Base-by-base conservation (phyloP, 2,329 filamentous ascomycete genomes). In the Stylonectria norvegica region DNA sequence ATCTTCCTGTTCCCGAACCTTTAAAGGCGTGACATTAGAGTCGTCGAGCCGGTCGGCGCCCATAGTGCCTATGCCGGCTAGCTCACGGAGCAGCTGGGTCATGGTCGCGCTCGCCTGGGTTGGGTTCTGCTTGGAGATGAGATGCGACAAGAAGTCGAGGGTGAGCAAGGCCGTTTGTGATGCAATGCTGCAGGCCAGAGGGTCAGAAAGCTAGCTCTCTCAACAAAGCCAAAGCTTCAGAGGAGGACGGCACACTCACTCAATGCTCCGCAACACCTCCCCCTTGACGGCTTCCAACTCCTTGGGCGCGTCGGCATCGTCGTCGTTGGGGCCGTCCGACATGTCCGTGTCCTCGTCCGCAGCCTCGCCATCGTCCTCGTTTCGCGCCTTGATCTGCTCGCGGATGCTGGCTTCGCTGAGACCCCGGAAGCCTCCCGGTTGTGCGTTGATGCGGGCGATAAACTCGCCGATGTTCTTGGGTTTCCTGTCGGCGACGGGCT, bases 121-220 rank as follows among this genome's bases (percentile, higher is more conserved):
- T 1, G 87, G 85, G n/a, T 73, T 73, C 58, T 93, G 79, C 61
- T 89, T 90, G n/a, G 87, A 88, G 12, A 93, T 72, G 1, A 95
- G 73, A 5, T 95, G 76, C 20, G 89, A 95, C 40, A 95, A 69
- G 55, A 90, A 87, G 61, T 95, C 88, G 55, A 94, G 79, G 5
- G 83, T 81, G 44, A 86, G 74, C 58, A 85, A 72, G 28, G 83
- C 75, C 38, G 79, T 76, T 50, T 84, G 78, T 40, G 58, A 55
- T 19, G 65, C 65, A 33, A 65, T 50, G 28, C 65, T 68, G 43
- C 36, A n/a, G 12, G 22, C 12, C 12, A 6, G 9, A 19, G 5
- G 30, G 32, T 9, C 8, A 4, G 15, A 37, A 40, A 40, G 40
- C 42, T 22, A 39, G 45, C 20, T 23, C 20, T 19, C 4, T 15